A percentile compares a stretch with the other conserved stretches of the same genome.
Evolutionary conservation across 768 basidiomycete species (phyloP).

Genomic region (Sutorius australiensis): DNA sequence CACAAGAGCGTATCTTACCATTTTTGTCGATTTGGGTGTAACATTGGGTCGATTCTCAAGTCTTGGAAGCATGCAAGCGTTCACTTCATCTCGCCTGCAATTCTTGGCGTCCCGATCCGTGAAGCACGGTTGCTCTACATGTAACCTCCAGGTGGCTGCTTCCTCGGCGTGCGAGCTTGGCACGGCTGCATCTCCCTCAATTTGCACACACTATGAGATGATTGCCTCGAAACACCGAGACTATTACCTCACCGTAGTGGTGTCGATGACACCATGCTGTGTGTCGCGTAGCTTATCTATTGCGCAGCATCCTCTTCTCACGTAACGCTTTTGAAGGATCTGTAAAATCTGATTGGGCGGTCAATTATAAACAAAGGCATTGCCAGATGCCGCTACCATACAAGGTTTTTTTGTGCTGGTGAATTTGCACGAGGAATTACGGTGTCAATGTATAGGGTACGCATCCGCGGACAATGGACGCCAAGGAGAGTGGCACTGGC

Average conservation of each 20-base stretch:
- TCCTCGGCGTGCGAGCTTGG: background rate
- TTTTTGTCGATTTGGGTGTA: constrained; percentile 11
- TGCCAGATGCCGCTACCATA: background rate
- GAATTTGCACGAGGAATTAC: background rate
- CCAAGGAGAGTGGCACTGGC: background rate
- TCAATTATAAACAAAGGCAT: background rate
- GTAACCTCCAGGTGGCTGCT: background rate
- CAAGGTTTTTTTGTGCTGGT: background rate
- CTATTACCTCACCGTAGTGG: constrained; percentile 9
- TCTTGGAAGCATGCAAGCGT: background rate
- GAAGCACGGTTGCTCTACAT: background rate
- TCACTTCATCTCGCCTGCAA: background rate
- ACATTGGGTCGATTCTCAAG: background rate
- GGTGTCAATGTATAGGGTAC: background rate
- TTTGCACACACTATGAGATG: background rate
- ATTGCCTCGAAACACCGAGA: background rate
- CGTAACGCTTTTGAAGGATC: background rate
- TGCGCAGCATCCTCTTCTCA: background rate
- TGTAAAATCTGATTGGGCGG: background rate
- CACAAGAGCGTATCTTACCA: background rate
- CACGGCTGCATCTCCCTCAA: background rate
- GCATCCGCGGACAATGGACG: constrained; percentile 7
- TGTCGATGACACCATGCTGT: background rate
- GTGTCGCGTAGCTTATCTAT: background rate
- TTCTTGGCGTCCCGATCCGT: constrained; percentile 21